phyloP scores from a whole-genome alignment of 1,139 yeast genomes.

The Geotrichum cucujoidarum region DNA sequence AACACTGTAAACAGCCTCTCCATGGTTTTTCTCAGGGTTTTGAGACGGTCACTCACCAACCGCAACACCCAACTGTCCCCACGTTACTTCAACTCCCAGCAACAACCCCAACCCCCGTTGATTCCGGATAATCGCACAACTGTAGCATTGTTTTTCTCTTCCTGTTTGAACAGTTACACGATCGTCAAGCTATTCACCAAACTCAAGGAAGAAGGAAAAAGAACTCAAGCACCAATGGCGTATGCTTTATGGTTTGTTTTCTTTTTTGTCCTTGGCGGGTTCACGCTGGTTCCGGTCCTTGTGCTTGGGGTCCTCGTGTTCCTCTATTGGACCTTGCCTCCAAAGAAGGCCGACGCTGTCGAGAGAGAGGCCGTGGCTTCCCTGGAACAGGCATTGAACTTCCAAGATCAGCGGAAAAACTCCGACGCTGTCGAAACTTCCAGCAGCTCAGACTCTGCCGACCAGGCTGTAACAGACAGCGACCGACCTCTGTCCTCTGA shows the following conservation, averaged over 20 bases:
- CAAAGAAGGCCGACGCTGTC: constrained; percentile 17
- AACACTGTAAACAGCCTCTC: too few relatives aligned
- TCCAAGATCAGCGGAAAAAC: neutral
- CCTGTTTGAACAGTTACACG: neutral
- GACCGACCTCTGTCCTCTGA: neutral
- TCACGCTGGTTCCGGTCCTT: constrained; percentile 66
- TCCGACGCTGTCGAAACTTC: constrained; percentile 1
- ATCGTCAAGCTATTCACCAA: neutral
- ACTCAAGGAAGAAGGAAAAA: neutral
- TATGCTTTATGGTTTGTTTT: constrained; percentile 29
- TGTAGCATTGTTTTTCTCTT: neutral
- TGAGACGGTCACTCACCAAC: neutral
- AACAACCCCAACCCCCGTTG: neutral
- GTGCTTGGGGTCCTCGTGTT: constrained; percentile 37
- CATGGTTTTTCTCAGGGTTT: neutral
- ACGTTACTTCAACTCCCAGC: neutral
- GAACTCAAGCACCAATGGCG: neutral
- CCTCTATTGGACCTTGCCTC: constrained; percentile 37
- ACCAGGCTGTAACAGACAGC: neutral
- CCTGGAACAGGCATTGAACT: neutral
- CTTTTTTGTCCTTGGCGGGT: constrained; percentile 65
- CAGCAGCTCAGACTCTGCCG: neutral
- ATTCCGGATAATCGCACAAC: too few relatives aligned
- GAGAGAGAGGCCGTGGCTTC: neutral
- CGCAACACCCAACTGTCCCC: neutral